Evolutionary conservation across 2,329 filamentous ascomycete genomes (phyloP), one percentile per base, ranked within the genome.

Genomic region (Pseudogymnoascus sp.): DNA sequence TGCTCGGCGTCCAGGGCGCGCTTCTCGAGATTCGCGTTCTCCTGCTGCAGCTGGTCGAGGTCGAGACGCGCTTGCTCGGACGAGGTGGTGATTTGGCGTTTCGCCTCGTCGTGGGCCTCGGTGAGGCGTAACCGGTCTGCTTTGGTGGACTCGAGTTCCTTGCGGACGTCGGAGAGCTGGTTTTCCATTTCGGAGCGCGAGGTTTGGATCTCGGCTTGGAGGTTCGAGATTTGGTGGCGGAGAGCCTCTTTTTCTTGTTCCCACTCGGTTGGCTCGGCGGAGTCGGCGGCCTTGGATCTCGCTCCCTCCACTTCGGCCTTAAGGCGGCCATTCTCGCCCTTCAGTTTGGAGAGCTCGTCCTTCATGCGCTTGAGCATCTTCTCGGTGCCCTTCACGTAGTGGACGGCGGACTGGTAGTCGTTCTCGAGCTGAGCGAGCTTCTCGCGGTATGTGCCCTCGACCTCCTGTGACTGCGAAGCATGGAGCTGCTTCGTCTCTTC

Each of bases 301-400:
- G 87, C 80, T 62, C 84, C 81, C 38, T 88, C 83, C n/a, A 97
- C 79, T 71, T 97, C 91, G 56, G 86, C 84, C 75, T 95, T 93
- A 42, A 99, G 80, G 65, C 89, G 89, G 16, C 82, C 79, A 71
- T 97, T 97, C 65, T 95, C 89, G 11, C 86, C 78, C 82, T 97
- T 97, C 77, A 96, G 95, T 64, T 92, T 90, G 62, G 89, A 83
- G n/a, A 99, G 82, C 77, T 99, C 95, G 71, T 97, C 92, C 79
- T 97, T 97, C 82, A 99, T 93, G 75, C 96, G 93, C 76, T 95
- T 93, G 59, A 99, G 84, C 92, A 99, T 97, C 83, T 97, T 97
- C 77, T 99, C 95, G 1, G 95, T 97, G 64, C 95, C 95, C 76
- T 96, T 96, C 69, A 99, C 91, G 72, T 99, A 99, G 76, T 97